These are phyloP conservation scores for Noccaea caerulescens DNA, from an alignment of 345 rosid species.

Conservation along the genomic window DNA sequence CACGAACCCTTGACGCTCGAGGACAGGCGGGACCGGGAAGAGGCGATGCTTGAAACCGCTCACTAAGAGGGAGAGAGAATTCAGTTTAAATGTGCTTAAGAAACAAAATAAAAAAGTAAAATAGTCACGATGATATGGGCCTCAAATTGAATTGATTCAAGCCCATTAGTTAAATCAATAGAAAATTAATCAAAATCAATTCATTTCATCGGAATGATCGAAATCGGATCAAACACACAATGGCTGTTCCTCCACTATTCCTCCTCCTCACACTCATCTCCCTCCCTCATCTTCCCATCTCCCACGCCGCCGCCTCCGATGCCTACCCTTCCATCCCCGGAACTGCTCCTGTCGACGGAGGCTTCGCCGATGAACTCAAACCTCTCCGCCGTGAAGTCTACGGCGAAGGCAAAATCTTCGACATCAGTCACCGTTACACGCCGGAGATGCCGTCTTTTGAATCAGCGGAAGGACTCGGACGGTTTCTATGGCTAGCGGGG, in stretches of 20 bases:
- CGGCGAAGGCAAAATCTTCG: conserved; percentile 67
- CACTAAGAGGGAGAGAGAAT: too few relatives aligned
- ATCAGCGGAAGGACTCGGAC: conserved; percentile 55
- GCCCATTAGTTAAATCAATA: neutral
- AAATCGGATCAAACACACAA: conserved; percentile 8
- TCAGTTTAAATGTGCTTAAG: too few relatives aligned
- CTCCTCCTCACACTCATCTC: conserved; percentile 39
- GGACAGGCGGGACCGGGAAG: too few relatives aligned
- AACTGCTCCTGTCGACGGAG: conserved; percentile 32
- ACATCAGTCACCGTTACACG: conserved; percentile 74
- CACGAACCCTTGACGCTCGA: too few relatives aligned
- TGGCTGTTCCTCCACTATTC: conserved; percentile 29
- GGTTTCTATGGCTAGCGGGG: conserved; percentile 63
- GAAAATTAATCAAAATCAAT: neutral
- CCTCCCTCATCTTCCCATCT: conserved; percentile 20
- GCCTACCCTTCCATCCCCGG: conserved; percentile 53
- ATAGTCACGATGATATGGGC: neutral
- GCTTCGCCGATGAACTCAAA: conserved; percentile 32
- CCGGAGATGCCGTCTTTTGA: conserved; percentile 62
- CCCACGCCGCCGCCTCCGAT: conserved; percentile 26
- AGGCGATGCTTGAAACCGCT: too few relatives aligned
- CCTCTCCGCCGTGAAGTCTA: conserved; percentile 83
- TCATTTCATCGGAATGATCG: conserved; percentile 33
- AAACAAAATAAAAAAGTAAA: too few relatives aligned
- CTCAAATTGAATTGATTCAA: neutral